phyloP scores from a whole-genome alignment of 2,329 filamentous ascomycete genomes.

The Raffaelea albimanens region DNA sequence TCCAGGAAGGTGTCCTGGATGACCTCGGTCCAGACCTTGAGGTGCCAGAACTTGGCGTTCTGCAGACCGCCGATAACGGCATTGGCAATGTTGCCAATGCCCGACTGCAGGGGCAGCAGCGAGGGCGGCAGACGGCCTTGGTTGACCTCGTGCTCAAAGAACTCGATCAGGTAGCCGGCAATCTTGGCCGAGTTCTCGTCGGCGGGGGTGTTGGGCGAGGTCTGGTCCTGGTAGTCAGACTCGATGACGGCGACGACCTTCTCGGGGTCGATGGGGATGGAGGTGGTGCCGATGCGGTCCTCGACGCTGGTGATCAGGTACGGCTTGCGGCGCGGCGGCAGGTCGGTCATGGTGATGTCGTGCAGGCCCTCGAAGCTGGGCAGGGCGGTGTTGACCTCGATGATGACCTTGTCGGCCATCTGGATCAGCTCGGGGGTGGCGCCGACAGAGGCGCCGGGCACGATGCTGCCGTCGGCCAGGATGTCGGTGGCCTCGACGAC shows the following conservation, averaged over 20 bases:
- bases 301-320: slow-evolving; percentile 79
- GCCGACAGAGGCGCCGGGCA: slow-evolving; percentile 77
- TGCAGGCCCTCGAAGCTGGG: slow-evolving; percentile 82
- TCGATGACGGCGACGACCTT: slow-evolving; percentile 79
- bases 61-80: slow-evolving; percentile 78
- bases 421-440: slow-evolving; percentile 79
- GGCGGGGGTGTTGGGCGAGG: slow-evolving; percentile 64
- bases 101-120: slow-evolving; percentile 53
- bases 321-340: slow-evolving; percentile 72
- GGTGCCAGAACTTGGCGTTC: slow-evolving; percentile 73
- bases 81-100: slow-evolving; percentile 90
- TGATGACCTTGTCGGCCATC: slow-evolving; percentile 88
- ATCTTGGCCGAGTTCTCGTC: slow-evolving; percentile 66
- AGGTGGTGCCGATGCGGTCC: slow-evolving; percentile 74
- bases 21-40: slow-evolving; percentile 90
- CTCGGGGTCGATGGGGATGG: slow-evolving; percentile 74
- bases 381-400: slow-evolving; percentile 82
- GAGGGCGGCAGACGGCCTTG: slow-evolving; percentile 68
- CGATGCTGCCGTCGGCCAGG: slow-evolving; percentile 79
- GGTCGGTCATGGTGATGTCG: slow-evolving; percentile 83
- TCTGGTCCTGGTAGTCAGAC: slow-evolving; percentile 70
- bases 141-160: slow-evolving; percentile 73
- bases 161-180: slow-evolving; percentile 70
- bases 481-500: slow-evolving; percentile 83
- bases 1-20: slow-evolving; percentile 90